Conservation (phyloP, 441 rosid genomes). For the Erodium moschatum region DNA sequence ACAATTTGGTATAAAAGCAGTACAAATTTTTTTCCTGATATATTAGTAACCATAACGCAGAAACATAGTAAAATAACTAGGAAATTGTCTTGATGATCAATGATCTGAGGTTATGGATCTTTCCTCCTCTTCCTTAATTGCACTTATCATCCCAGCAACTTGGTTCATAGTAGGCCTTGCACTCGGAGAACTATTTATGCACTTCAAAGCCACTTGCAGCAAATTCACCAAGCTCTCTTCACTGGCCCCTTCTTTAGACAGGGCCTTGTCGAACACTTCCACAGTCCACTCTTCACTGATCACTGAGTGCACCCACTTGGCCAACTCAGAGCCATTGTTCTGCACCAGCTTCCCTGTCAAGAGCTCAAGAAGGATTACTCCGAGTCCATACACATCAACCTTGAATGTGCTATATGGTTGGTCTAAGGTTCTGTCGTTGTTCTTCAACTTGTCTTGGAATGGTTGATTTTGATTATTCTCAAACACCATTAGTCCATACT, state of each 20-base stretch:
- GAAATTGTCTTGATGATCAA: slow-evolving; percentile 7
- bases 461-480: slow-evolving; percentile 27
- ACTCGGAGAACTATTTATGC: slow-evolving; percentile 30
- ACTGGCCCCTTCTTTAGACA: not conserved
- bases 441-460: slow-evolving; percentile 18
- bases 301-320: slow-evolving; percentile 7
- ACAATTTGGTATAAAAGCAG: not conserved
- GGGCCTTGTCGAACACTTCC: not conserved
- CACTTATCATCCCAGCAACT: slow-evolving; percentile 32
- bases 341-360: slow-evolving; percentile 3
- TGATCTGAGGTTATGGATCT: slow-evolving; percentile 32
- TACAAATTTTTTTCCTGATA: not conserved
- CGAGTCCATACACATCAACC: not conserved
- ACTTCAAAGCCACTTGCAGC: slow-evolving; percentile 46
- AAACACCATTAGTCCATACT: slow-evolving; percentile 43
- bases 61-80: not conserved
- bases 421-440: not conserved
- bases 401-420: slow-evolving; percentile 2
- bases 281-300: not conserved
- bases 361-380: not conserved
- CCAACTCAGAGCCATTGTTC: not conserved
- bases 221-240: slow-evolving; percentile 50
- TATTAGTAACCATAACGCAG: no score
- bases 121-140: slow-evolving; percentile 43
- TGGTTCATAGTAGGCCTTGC: slow-evolving; percentile 35